Evolutionary conservation across 225 moss, liverwort and hornwort species (phyloP).

Genomic region (Polytrichum commune): DNA sequence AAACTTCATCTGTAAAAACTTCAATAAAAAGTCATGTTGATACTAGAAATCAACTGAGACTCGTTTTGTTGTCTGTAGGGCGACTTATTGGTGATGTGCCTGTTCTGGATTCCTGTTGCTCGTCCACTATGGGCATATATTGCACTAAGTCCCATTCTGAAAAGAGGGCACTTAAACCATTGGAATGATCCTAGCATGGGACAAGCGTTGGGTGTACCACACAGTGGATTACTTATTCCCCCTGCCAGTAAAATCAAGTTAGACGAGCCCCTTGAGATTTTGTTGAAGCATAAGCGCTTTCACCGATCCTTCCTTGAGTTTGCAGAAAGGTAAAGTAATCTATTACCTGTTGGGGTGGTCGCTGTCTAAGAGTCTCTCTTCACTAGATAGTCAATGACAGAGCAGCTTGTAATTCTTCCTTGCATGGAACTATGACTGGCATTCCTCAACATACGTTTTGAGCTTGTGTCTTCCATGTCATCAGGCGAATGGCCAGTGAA

Average conservation of each 20-base stretch:
- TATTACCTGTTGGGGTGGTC: too few species aligned
- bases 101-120: slow-evolving; percentile 34
- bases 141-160: background rate
- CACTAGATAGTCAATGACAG: too few species aligned
- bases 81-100: slow-evolving; percentile 27
- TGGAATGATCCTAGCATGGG: slow-evolving; percentile 28
- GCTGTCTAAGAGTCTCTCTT: too few species aligned
- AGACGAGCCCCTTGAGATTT: slow-evolving; percentile 39
- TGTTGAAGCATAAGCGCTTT: slow-evolving; percentile 40
- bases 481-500: slow-evolving; percentile 44
- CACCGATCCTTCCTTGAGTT: slow-evolving; percentile 31
- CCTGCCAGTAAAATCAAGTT: slow-evolving; percentile 18
- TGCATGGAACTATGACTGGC: too few species aligned
- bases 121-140: slow-evolving; percentile 30
- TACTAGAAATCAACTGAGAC: too few species aligned
- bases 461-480: background rate
- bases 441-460: background rate
- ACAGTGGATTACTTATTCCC: slow-evolving; percentile 30
- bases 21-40: too few species aligned
- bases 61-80: slow-evolving; percentile 15
- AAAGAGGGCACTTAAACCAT: background rate
- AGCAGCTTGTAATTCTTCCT: too few species aligned
- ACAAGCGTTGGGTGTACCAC: slow-evolving; percentile 33
- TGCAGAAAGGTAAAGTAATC: slow-evolving; percentile 31
- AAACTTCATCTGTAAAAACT: too few species aligned